Evolutionary conservation across 164 flowering plant genomes (phyloP).

Genomic region (Tetracentron sinense): DNA sequence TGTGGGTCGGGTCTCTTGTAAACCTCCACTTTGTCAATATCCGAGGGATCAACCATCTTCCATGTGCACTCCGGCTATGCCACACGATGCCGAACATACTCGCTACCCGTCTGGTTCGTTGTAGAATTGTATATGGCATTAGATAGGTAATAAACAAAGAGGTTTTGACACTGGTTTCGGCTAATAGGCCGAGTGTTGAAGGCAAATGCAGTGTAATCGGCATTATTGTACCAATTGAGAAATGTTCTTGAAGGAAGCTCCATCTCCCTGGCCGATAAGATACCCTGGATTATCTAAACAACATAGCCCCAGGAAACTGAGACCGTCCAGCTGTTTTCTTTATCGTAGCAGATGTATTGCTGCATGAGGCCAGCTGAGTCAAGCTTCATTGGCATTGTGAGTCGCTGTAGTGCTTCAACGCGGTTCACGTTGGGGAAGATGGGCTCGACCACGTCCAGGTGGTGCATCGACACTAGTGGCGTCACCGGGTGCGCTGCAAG

Average conservation of each 20-base stretch:
- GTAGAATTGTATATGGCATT: conserved; percentile 24
- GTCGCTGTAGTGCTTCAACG: conserved; percentile 36
- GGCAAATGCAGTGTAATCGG: conserved; percentile 78
- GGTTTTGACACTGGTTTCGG: conserved; percentile 70
- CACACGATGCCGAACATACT: conserved; percentile 40
- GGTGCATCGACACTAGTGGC: conserved; percentile 70
- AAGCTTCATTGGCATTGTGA: conserved; percentile 37
- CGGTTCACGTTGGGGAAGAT: conserved; percentile 52
- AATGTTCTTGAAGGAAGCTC: conserved; percentile 86
- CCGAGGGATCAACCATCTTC: conserved; percentile 62
- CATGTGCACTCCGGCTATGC: conserved; percentile 58
- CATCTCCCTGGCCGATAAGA: conserved; percentile 67
- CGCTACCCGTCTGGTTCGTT: conserved; percentile 39
- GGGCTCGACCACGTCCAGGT: conserved; percentile 69
- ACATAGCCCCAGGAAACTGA: conserved; percentile 89
- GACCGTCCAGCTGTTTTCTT: conserved; percentile 48
- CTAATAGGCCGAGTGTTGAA: conserved; percentile 81
- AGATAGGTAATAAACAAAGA: conserved; percentile 60
- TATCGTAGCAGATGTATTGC: conserved; percentile 72
- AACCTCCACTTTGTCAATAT: conserved; percentile 36
- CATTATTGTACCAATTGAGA: conserved; percentile 70
- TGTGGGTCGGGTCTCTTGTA: conserved; percentile 59
- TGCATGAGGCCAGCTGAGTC: conserved; percentile 76
- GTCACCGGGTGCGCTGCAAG: conserved; percentile 77
- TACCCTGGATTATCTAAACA: conserved; percentile 60